Conservation (phyloP, 768 basidiomycete species). For the Tricholoma sp. region DNA sequence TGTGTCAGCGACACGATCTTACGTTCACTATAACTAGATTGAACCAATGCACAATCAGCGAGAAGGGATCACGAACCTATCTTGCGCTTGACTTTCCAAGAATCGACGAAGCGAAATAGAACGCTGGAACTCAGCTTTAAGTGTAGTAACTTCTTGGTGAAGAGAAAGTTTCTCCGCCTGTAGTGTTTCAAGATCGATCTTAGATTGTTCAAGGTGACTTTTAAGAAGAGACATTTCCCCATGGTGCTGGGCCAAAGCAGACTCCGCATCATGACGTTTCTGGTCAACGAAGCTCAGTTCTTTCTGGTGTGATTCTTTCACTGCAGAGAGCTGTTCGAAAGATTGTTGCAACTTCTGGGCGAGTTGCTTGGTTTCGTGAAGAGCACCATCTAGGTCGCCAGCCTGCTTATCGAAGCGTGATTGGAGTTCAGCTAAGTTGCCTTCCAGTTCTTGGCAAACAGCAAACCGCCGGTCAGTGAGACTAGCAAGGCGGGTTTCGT, state of each 20-base stretch:
- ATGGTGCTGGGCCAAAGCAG: slow-evolving; percentile 29
- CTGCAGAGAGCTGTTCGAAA: slow-evolving; percentile 25
- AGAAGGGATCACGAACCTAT: slow-evolving; percentile 39
- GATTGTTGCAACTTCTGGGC: slow-evolving; percentile 35
- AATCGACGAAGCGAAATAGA: slow-evolving; percentile 54
- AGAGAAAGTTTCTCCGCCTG: slow-evolving; percentile 48
- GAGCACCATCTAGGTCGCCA: slow-evolving; percentile 31
- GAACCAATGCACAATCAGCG: background rate
- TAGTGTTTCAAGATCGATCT: slow-evolving; percentile 27
- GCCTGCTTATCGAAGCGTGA: slow-evolving; percentile 30
- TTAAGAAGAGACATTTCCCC: slow-evolving; percentile 31
- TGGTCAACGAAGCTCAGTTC: slow-evolving; percentile 26
- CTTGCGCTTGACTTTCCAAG: slow-evolving; percentile 58
- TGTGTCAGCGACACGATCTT: slow-evolving; percentile 33
- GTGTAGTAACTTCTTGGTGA: slow-evolving; percentile 50
- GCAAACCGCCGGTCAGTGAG: slow-evolving; percentile 23
- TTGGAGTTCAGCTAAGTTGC: slow-evolving; percentile 30
- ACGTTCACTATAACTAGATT: slow-evolving; percentile 37
- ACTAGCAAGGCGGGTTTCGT: slow-evolving; percentile 24
- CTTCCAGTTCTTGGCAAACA: slow-evolving; percentile 26
- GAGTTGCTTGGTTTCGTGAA: slow-evolving; percentile 34
- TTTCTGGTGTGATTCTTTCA: slow-evolving; percentile 26
- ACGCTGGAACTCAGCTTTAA: slow-evolving; percentile 65
- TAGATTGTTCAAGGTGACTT: slow-evolving; percentile 37
- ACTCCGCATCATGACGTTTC: slow-evolving; percentile 26